phyloP scores from a whole-genome alignment of 2,329 filamentous ascomycete species.

The Venturia effusa region DNA sequence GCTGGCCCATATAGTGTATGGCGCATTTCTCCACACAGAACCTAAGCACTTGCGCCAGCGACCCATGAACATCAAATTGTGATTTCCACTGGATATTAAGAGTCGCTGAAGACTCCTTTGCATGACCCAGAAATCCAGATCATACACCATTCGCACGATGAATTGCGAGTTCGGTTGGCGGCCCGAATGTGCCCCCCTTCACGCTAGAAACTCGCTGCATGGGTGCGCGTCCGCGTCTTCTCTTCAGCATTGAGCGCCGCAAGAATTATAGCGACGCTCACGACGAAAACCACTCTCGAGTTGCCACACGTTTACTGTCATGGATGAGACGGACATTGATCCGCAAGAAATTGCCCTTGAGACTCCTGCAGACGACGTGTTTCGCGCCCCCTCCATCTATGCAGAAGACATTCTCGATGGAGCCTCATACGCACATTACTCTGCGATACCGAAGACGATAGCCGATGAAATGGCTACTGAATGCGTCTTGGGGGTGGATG shows the following conservation, averaged over 20 bases:
- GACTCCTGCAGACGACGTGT: slow-evolving; percentile 27
- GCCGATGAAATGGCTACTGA: slow-evolving; percentile 37
- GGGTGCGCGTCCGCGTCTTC: slow-evolving; percentile 3
- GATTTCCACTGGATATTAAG: neutral
- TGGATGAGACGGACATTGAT: slow-evolving; percentile 15
- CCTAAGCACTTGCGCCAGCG: neutral
- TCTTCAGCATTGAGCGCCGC: neutral
- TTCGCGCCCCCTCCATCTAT: slow-evolving; percentile 37
- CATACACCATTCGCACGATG: neutral
- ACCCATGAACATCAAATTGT: neutral
- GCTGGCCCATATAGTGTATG: neutral
- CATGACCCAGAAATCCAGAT: neutral
- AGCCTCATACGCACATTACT: slow-evolving; percentile 38
- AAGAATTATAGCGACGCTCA: neutral
- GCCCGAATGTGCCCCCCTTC: neutral
- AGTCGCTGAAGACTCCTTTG: neutral
- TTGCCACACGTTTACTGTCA: neutral
- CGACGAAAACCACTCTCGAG: neutral
- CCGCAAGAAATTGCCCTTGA: slow-evolving; percentile 25
- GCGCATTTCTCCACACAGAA: neutral
- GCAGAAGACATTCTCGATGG: slow-evolving; percentile 29
- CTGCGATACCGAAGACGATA: slow-evolving; percentile 31
- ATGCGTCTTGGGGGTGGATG: slow-evolving; percentile 81
- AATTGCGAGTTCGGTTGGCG: neutral
- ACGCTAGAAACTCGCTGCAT: neutral